Evolutionary conservation across 805 yeast genomes (phyloP).

Genomic region (Candida koratica): DNA sequence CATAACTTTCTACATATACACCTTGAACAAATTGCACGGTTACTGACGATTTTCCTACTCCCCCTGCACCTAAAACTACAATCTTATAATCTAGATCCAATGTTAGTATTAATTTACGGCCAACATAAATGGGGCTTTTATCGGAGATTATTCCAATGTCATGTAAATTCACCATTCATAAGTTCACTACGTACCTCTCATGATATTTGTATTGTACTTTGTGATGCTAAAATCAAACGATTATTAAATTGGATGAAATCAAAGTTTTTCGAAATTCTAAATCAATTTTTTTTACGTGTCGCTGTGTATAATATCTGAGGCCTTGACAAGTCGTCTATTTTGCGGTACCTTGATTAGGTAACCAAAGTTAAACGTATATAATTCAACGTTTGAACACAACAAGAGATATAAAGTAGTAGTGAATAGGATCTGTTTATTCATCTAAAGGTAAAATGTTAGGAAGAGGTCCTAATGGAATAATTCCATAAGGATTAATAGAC

Average conservation of each 20-base stretch:
- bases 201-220: conserved; percentile 3
- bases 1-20: conserved; percentile 84
- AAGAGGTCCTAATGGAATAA: conserved; percentile 86
- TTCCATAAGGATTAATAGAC: conserved; percentile 73
- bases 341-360: conserved; percentile 5
- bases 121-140: neutral
- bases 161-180: too few relatives aligned
- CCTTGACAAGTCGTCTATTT: conserved; percentile 7
- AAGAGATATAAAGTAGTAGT: too few relatives aligned
- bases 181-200: conserved; percentile 19
- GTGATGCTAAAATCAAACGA: neutral
- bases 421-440: too few relatives aligned
- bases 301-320: too few relatives aligned
- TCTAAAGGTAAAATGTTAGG: conserved; percentile 58
- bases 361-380: too few relatives aligned
- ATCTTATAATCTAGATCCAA: conserved; percentile 67
- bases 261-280: conserved; percentile 2
- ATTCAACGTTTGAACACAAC: too few relatives aligned
- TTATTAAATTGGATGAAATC: neutral
- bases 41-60: conserved; percentile 92
- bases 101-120: conserved; percentile 9
- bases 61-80: conserved; percentile 94
- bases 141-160: too few relatives aligned
- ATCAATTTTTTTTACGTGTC: conserved; percentile 13
- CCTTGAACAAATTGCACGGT: conserved; percentile 93